Evolutionary conservation across 805 yeast species (phyloP).

Genomic region (Candida methanosorbosa): DNA sequence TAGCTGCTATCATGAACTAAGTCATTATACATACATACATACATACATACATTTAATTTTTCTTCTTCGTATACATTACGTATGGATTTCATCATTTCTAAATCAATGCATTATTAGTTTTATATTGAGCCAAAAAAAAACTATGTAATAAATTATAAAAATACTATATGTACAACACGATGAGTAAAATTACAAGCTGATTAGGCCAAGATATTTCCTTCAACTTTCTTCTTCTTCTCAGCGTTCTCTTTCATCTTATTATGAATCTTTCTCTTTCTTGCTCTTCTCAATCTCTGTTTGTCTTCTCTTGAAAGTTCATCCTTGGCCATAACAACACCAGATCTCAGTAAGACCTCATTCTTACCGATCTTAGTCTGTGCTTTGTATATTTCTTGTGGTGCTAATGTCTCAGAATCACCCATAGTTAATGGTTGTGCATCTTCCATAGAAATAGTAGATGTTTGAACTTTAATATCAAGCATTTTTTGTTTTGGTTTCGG

Average conservation of each 20-base stretch:
- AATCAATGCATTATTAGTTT: too few relatives aligned
- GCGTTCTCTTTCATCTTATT: constrained; percentile 19
- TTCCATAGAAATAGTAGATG: constrained; percentile 83
- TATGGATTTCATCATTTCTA: too few relatives aligned
- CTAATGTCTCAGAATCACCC: constrained; percentile 65
- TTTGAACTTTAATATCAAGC: constrained; percentile 73
- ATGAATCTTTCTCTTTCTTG: constrained; percentile 66
- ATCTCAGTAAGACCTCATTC: constrained; percentile 60
- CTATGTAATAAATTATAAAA: not conserved
- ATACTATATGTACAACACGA: too few relatives aligned
- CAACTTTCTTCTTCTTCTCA: constrained; percentile 20
- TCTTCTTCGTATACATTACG: too few relatives aligned
- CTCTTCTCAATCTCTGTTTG: constrained; percentile 77
- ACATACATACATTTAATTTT: not conserved
- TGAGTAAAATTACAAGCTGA: too few relatives aligned
- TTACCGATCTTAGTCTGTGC: constrained; percentile 31
- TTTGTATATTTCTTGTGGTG: constrained; percentile 90
- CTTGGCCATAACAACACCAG: constrained; percentile 75
- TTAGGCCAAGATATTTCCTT: constrained; percentile 1
- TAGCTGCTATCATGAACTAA: constrained; percentile 33
- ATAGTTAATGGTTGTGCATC: constrained; percentile 91
- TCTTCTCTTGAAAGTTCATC: constrained; percentile 80
- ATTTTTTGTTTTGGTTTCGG: constrained; percentile 83
- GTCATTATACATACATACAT: not conserved
- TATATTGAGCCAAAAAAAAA: not conserved